A percentile compares a stretch with the other conserved stretches of the same genome.
phyloP scores from a whole-genome alignment of 305 asterid species.

The Galium porrigens region DNA sequence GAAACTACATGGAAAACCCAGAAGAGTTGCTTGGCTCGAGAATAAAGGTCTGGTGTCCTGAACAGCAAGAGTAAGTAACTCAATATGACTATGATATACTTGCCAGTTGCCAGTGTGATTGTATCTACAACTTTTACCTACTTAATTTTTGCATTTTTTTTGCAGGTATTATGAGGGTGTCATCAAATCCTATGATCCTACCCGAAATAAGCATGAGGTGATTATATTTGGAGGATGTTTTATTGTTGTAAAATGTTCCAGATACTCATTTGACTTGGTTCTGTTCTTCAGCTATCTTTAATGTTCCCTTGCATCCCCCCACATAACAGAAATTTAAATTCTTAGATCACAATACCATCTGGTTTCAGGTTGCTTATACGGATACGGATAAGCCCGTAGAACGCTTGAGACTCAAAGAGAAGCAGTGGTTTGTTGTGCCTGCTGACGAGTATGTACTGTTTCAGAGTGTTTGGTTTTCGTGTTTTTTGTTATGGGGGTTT shows the following conservation, averaged over 20 bases:
- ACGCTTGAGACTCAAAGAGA: slow-evolving; percentile 36
- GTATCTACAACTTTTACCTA: background rate
- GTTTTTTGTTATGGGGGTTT: too few relatives aligned
- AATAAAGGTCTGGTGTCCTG: slow-evolving; percentile 87
- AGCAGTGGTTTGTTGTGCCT: slow-evolving; percentile 32
- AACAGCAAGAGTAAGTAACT: slow-evolving; percentile 38
- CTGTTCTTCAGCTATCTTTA: background rate
- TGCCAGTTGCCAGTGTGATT: slow-evolving; percentile 7
- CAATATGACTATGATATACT: slow-evolving; percentile 8
- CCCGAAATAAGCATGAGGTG: slow-evolving; percentile 47
- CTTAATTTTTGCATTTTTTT: slow-evolving; percentile 2
- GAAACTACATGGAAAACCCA: slow-evolving; percentile 14
- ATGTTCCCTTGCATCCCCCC: background rate
- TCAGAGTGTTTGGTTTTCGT: too few relatives aligned
- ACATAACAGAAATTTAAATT: too few relatives aligned
- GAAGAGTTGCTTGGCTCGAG: slow-evolving; percentile 37
- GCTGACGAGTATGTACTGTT: background rate
- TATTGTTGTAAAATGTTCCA: background rate
- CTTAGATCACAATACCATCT: background rate
- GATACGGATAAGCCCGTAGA: slow-evolving; percentile 46
- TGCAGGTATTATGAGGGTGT: slow-evolving; percentile 58
- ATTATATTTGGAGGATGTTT: slow-evolving; percentile 6
- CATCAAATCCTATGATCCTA: slow-evolving; percentile 36
- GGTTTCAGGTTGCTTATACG: slow-evolving; percentile 40
- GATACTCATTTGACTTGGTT: background rate